Evolutionary conservation across 805 yeast genomes (phyloP).

Genomic region (Torulaspora indica): DNA sequence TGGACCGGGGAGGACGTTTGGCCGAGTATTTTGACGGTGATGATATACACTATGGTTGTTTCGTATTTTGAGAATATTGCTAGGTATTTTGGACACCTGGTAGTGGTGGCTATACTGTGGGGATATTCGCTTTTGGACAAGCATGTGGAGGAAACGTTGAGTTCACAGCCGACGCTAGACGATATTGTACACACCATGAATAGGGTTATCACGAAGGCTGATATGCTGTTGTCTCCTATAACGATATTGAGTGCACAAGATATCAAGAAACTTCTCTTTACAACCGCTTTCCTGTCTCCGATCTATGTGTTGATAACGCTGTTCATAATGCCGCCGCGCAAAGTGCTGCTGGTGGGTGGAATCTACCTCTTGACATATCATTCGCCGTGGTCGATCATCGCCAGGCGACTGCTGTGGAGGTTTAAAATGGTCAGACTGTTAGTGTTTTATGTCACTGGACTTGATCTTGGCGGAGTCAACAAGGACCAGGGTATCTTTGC

Average conservation of each 20-base stretch:
- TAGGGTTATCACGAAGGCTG: constrained; percentile 68
- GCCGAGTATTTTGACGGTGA: constrained; percentile 55
- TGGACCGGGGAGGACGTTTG: constrained; percentile 89
- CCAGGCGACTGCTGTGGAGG: constrained; percentile 82
- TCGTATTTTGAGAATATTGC: constrained; percentile 75
- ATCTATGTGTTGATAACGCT: constrained; percentile 65
- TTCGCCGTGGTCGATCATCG: constrained; percentile 77
- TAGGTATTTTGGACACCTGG: constrained; percentile 76
- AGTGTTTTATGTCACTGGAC: constrained; percentile 80
- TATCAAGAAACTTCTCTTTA: constrained; percentile 70
- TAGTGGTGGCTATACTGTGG: constrained; percentile 57
- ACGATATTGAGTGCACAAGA: constrained; percentile 76
- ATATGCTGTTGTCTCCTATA: constrained; percentile 74
- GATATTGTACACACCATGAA: constrained; percentile 76
- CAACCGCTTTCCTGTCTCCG: constrained; percentile 84
- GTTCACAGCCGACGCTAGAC: constrained; percentile 74
- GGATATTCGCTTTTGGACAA: constrained; percentile 56
- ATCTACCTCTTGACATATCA: constrained; percentile 70
- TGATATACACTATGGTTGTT: constrained; percentile 50
- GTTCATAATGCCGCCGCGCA: constrained; percentile 66
- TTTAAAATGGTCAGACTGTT: constrained; percentile 62
- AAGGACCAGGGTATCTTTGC: constrained; percentile 42
- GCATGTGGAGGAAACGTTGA: constrained; percentile 54
- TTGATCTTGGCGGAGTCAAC: constrained; percentile 59
- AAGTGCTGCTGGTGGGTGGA: constrained; percentile 56